Evolutionary conservation across 1,284 basidiomycete genomes (phyloP).

Genomic region (Marasmius oreades): DNA sequence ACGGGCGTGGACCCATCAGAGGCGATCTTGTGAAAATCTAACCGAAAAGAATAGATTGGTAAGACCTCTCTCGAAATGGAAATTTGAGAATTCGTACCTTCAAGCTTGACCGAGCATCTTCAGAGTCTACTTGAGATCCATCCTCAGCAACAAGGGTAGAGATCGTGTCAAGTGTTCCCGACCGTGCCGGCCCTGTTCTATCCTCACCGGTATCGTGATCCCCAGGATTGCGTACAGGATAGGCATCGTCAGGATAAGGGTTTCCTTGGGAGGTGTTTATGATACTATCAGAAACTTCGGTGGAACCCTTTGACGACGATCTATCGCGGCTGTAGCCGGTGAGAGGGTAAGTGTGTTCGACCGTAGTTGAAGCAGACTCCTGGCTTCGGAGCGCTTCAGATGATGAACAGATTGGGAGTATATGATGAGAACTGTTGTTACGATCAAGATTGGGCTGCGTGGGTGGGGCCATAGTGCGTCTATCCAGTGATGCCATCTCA

Average conservation of each 20-base stretch:
- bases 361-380: background rate
- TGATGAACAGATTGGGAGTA: background rate
- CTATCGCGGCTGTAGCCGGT: slow-evolving; percentile 6
- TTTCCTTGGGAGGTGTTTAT: background rate
- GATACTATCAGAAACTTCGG: background rate
- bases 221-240: background rate
- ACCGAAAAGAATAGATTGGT: too few relatives aligned
- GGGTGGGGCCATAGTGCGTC: background rate
- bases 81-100: background rate
- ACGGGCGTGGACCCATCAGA: background rate
- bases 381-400: background rate
- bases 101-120: background rate
- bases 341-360: slow-evolving; percentile 6
- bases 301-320: slow-evolving; percentile 6
- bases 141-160: slow-evolving; percentile 26
- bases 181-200: slow-evolving; percentile 9
- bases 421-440: background rate
- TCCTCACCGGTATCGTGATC: background rate
- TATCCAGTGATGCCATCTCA: background rate
- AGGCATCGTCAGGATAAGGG: slow-evolving; percentile 7
- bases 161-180: slow-evolving; percentile 16
- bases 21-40: background rate
- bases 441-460: background rate
- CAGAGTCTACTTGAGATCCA: slow-evolving; percentile 14
- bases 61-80: too few relatives aligned